A percentile compares a stretch with the other conserved stretches of the same genome.
Conservation (phyloP, 495 filamentous ascomycete genomes). For the Cenococcum geophilum region DNA sequence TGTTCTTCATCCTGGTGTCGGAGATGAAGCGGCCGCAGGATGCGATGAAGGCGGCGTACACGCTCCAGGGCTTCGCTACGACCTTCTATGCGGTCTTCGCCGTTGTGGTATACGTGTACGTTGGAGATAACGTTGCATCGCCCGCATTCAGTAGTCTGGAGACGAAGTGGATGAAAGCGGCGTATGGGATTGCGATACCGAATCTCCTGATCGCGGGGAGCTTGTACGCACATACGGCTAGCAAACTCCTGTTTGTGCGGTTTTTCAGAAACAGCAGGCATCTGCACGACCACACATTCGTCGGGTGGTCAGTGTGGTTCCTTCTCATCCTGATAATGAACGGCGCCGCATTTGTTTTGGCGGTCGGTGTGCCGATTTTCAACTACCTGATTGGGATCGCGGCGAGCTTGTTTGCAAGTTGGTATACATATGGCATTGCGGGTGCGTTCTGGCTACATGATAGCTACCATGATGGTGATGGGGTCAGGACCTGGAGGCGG, state of each 20-base stretch:
- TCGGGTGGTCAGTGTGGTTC: slow-evolving; percentile 48
- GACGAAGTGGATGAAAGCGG: slow-evolving; percentile 44
- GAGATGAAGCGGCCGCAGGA: slow-evolving; percentile 55
- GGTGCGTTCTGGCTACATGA: slow-evolving; percentile 38
- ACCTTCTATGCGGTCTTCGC: slow-evolving; percentile 52
- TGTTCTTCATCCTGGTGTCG: slow-evolving; percentile 53
- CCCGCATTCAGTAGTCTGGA: slow-evolving; percentile 50
- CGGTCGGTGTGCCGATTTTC: slow-evolving; percentile 51
- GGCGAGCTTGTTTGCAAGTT: slow-evolving; percentile 40
- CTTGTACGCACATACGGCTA: slow-evolving; percentile 49
- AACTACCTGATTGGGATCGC: slow-evolving; percentile 48
- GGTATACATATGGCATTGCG: slow-evolving; percentile 37
- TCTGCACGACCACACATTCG: slow-evolving; percentile 45
- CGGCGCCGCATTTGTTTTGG: slow-evolving; percentile 45
- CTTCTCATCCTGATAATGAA: slow-evolving; percentile 44
- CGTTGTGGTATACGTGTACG: slow-evolving; percentile 47
- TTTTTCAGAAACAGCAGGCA: slow-evolving; percentile 45
- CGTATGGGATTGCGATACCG: slow-evolving; percentile 44
- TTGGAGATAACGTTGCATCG: slow-evolving; percentile 46
- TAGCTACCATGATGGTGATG: slow-evolving; percentile 33
- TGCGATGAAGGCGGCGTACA: slow-evolving; percentile 50
- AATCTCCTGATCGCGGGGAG: slow-evolving; percentile 48
- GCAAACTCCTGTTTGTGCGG: slow-evolving; percentile 48
- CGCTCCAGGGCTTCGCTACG: slow-evolving; percentile 42
- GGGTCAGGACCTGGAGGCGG: slow-evolving; percentile 28